Conservation (phyloP, 2,329 filamentous ascomycete species). For the Aspergillus viridinutans region DNA sequence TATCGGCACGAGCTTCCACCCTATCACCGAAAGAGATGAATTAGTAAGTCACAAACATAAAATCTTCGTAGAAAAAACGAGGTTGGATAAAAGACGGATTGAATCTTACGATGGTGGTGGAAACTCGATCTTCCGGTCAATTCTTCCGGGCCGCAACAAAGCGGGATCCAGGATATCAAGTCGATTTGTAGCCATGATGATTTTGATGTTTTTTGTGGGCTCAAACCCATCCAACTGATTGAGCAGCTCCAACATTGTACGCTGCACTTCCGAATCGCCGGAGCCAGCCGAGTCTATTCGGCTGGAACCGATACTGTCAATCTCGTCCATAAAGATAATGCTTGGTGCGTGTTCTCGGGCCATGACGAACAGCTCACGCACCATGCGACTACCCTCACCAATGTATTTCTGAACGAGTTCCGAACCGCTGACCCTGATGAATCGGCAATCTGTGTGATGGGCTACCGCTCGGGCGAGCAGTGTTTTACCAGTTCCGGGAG, state of each 20-base stretch:
- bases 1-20: conserved; percentile 93
- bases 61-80: background rate
- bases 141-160: conserved; percentile 88
- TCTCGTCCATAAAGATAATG: conserved; percentile 99
- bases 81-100: background rate
- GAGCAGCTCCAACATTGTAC: conserved; percentile 95
- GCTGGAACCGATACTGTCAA: conserved; percentile 96
- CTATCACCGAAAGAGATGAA: conserved; percentile 24
- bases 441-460: conserved; percentile 98
- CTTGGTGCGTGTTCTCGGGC: conserved; percentile 94
- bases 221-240: conserved; percentile 99
- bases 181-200: conserved; percentile 99
- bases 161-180: conserved; percentile 96
- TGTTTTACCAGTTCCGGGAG: conserved; percentile 95
- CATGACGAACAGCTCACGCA: conserved; percentile 98
- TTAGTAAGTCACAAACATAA: conserved; percentile 13
- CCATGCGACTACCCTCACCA: conserved; percentile 96
- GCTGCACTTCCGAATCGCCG: conserved; percentile 95
- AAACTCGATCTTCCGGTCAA: conserved; percentile 99
- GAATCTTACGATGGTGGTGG: conserved; percentile 71
- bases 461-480: conserved; percentile 91
- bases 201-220: conserved; percentile 99
- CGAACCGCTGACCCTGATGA: conserved; percentile 93
- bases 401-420: conserved; percentile 99
- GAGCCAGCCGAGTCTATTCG: conserved; percentile 93